Base-by-base conservation (phyloP, 1,139 yeast genomes). In the Pichia sp. region DNA sequence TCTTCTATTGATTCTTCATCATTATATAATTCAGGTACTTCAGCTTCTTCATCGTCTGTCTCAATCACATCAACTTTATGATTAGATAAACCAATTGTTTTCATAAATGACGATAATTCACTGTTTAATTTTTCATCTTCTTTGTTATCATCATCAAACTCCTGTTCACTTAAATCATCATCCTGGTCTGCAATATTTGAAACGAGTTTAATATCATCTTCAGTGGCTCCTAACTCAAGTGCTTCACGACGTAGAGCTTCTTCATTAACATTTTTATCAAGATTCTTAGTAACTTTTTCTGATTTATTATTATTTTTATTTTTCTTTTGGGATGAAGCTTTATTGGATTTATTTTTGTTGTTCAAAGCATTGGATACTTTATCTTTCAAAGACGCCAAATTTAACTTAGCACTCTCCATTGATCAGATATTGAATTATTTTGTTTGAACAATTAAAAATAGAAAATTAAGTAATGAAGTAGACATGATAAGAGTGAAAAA, bases 71-170 rank as follows among this genome's bases (percentile, higher is more conserved):
- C 70, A 33, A 62, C 71, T 22, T 64, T 71, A 16, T 59, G 67
- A 8, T 66, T 69, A 12, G 70, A 74, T 30, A 86, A 69, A 0
- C 95, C 95, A 55, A 86, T 74, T 30, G 73, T 76, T 51, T 76
- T 74, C 80, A 89, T 80, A 59, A 86, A 82, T 20, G 68, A 69
- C 29, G 74, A 68, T 49, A 87, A 69, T 48, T 87, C 96, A 32
- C 67, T 62, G 12, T 73, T 70, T 29, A 85, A 72, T 2, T 64
- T 67, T 35, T 67, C 63, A 47, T 80, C 90, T 16, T 60, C 60
- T n/a, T 47, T 46, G 35, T 59, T 67, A 12, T 61, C 69, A 27
- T 53, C 68, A 24, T 60, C 71, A 51, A 80, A 80, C 54, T 81
- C 87, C 52, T 76, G 78, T 56, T 80, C 87, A 58, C 84, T 78